These are phyloP conservation scores for Teratosphaeria zuluensis DNA, from an alignment of 2,329 filamentous ascomycete species.

Conservation along the genomic window DNA sequence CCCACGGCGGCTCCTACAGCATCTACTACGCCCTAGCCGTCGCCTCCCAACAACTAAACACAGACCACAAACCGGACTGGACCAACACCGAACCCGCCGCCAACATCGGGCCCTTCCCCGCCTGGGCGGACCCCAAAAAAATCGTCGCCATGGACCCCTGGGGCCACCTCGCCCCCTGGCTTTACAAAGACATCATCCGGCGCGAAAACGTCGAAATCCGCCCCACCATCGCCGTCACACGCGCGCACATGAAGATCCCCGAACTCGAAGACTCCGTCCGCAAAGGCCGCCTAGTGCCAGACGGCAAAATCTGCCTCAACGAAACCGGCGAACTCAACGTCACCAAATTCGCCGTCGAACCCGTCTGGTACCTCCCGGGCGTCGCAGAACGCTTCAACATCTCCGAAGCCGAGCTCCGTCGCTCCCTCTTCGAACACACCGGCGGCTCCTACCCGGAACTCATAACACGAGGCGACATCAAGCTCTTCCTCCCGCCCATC, in stretches of 20 bases:
- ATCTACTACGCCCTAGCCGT: slow-evolving; percentile 92
- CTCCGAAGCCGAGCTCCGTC: slow-evolving; percentile 78
- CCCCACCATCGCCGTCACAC: slow-evolving; percentile 78
- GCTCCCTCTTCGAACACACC: slow-evolving; percentile 87
- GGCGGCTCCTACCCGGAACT: slow-evolving; percentile 94
- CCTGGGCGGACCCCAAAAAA: slow-evolving; percentile 85
- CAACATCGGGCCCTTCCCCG: slow-evolving; percentile 75
- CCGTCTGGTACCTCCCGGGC: slow-evolving; percentile 52
- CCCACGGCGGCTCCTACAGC: slow-evolving; percentile 83
- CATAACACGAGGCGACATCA: slow-evolving; percentile 89
- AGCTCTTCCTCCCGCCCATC: slow-evolving; percentile 90
- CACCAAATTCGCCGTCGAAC: slow-evolving; percentile 94
- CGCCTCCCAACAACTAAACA: slow-evolving; percentile 77
- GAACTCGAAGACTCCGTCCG: slow-evolving; percentile 85
- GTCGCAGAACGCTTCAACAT: slow-evolving; percentile 89
- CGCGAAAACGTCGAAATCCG: slow-evolving; percentile 75
- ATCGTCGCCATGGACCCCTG: slow-evolving; percentile 97
- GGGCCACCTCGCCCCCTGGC: slow-evolving; percentile 76
- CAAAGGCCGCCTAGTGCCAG: slow-evolving; percentile 61
- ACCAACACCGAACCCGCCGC: slow-evolving; percentile 88
- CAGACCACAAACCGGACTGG: slow-evolving; percentile 69
- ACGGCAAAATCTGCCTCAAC: slow-evolving; percentile 87
- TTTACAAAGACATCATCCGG: slow-evolving; percentile 69
- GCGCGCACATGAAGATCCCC: slow-evolving; percentile 91
- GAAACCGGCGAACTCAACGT: slow-evolving; percentile 78